Evolutionary conservation across 1,284 basidiomycete genomes (phyloP).

Genomic region (Cutaneotrichosporon mucoides): DNA sequence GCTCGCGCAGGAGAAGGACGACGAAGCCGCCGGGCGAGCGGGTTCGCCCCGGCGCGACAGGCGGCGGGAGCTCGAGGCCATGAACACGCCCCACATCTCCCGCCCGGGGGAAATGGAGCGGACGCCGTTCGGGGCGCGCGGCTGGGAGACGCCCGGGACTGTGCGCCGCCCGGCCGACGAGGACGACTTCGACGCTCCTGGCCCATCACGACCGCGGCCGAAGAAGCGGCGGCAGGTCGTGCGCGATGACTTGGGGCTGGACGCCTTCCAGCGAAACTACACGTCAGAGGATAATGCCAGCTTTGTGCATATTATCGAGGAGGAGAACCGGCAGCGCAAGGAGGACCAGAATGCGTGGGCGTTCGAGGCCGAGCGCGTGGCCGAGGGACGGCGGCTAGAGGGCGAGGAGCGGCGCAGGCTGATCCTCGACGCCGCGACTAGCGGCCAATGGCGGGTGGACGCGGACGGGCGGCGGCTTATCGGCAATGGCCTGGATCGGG

Average conservation of each 20-base stretch:
- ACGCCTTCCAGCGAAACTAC: slow-evolving; percentile 80
- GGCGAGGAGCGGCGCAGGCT: slow-evolving; percentile 47
- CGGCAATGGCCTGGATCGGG: slow-evolving; percentile 32
- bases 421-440: slow-evolving; percentile 43
- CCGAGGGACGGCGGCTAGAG: slow-evolving; percentile 54
- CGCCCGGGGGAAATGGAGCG: slow-evolving; percentile 3
- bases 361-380: slow-evolving; percentile 78
- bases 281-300: slow-evolving; percentile 95
- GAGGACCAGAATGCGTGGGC: slow-evolving; percentile 81
- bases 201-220: neutral
- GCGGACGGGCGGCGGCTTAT: slow-evolving; percentile 36
- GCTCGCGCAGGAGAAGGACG: slow-evolving; percentile 50
- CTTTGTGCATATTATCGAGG: slow-evolving; percentile 81
- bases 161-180: slow-evolving; percentile 13
- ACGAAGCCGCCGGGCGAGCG: neutral
- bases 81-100: slow-evolving; percentile 40
- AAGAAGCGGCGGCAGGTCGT: slow-evolving; percentile 14
- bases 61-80: slow-evolving; percentile 12
- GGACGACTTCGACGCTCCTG: slow-evolving; percentile 4
- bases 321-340: slow-evolving; percentile 69
- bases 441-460: slow-evolving; percentile 37
- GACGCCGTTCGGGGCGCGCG: slow-evolving; percentile 42
- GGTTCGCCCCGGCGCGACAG: no score
- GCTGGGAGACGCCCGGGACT: slow-evolving; percentile 41
- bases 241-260: slow-evolving; percentile 59